Conservation (phyloP, 73 alveolate genomes). For the Paramecium biaurelia region DNA sequence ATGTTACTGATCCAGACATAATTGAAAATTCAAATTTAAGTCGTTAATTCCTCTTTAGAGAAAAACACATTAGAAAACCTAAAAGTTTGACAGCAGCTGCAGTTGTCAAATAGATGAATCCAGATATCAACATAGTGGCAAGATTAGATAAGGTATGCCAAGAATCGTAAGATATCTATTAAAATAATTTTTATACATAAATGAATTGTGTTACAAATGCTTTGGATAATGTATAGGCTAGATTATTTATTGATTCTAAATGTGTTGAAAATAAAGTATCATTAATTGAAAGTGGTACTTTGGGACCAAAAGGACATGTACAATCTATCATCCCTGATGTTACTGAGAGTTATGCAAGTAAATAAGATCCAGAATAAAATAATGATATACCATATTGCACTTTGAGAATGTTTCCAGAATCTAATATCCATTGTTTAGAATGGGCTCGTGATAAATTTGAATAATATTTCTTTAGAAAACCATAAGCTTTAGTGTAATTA, state of each 20-base stretch:
- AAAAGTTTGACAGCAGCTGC: conserved; percentile 92
- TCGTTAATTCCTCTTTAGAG: conserved; percentile 97
- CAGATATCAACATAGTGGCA: conserved; percentile 73
- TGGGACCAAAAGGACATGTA: conserved; percentile 93
- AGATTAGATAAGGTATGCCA: conserved; percentile 92
- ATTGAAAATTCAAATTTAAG: conserved; percentile 97
- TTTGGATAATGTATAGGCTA: conserved; percentile 96
- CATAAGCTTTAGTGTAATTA: conserved; percentile 68
- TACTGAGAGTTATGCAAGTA: conserved; percentile 88
- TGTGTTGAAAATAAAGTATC: conserved; percentile 96
- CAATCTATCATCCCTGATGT: conserved; percentile 85
- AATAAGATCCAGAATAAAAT: conserved; percentile 89
- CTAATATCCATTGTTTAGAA: conserved; percentile 98
- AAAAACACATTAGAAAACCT: conserved; percentile 72
- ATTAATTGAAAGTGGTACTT: conserved; percentile 96
- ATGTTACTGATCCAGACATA: conserved; percentile 93
- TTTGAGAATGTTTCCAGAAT: conserved; percentile 96
- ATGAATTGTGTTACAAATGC: conserved; percentile 95
- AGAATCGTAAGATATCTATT: conserved; percentile 91
- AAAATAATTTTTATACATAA: conserved; percentile 93
- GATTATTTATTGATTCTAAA: conserved; percentile 95
- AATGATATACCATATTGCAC: conserved; percentile 95
- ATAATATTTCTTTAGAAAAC: conserved; percentile 79
- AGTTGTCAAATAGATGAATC: conserved; percentile 88
- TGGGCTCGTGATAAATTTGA: conserved; percentile 98